Conservation (phyloP, 306 rosid species). For the Lagenaria siceraria region DNA sequence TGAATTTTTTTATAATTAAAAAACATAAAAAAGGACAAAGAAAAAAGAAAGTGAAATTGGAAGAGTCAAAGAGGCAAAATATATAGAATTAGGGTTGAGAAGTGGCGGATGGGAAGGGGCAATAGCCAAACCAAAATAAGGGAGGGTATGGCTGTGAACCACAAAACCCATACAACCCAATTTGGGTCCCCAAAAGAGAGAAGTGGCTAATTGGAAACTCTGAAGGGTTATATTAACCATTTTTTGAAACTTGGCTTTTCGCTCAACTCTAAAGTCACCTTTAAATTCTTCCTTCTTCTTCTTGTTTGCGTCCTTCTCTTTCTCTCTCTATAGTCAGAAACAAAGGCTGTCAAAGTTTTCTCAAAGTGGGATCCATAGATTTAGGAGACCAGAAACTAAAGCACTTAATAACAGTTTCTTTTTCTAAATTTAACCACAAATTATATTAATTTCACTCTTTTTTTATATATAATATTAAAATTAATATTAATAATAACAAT, state of each 20-base stretch:
- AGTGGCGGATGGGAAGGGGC: slow-evolving; percentile 56
- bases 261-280: slow-evolving; percentile 39
- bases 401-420: neutral
- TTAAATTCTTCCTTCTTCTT: neutral
- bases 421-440: neutral
- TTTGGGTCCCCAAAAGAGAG: slow-evolving; percentile 11
- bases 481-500: too few species aligned
- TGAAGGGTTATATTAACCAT: slow-evolving; percentile 15
- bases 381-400: neutral
- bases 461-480: neutral
- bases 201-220: neutral
- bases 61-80: neutral
- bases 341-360: slow-evolving; percentile 13
- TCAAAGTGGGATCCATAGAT: slow-evolving; percentile 1
- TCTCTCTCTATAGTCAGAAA: slow-evolving; percentile 9
- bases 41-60: neutral
- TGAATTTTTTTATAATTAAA: too few species aligned
- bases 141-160: slow-evolving; percentile 2
- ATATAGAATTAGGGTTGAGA: slow-evolving; percentile 8
- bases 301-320: neutral
- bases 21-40: neutral
- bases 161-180: slow-evolving; percentile 8
- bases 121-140: slow-evolving; percentile 34
- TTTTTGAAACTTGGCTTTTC: slow-evolving; percentile 29
- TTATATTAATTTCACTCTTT: neutral